Percentiles rank a stretch among this genome's conserved stretches.
Evolutionary conservation across 73 alveolate species (phyloP).

Genomic region (Paramecium bursaria): DNA sequence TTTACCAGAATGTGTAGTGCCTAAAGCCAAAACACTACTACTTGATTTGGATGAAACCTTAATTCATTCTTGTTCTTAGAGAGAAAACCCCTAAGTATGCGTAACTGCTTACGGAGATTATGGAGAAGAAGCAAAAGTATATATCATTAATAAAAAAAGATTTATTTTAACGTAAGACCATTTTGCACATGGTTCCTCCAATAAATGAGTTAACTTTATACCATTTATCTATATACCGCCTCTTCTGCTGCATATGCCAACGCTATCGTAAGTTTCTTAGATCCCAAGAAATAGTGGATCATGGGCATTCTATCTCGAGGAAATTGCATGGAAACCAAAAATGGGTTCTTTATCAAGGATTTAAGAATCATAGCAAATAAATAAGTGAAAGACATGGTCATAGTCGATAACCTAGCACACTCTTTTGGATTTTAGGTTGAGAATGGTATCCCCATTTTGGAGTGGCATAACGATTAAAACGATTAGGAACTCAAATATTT

Average conservation of each 20-base stretch:
- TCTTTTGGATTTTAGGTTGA: conserved; percentile 90
- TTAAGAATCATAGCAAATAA: conserved; percentile 87
- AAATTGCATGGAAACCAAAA: conserved; percentile 89
- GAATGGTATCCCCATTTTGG: conserved; percentile 88
- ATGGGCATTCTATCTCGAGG: conserved; percentile 85
- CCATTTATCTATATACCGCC: conserved; percentile 92
- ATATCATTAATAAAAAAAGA: conserved; percentile 48
- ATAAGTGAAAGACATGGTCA: conserved; percentile 82
- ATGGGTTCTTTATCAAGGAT: conserved; percentile 93
- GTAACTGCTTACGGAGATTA: conserved; percentile 48
- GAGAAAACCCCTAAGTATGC: conserved; percentile 58
- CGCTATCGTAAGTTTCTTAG: conserved; percentile 90
- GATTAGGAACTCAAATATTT: conserved; percentile 87
- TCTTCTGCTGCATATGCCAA: conserved; percentile 95
- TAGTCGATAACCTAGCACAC: conserved; percentile 94
- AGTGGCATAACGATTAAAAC: conserved; percentile 77
- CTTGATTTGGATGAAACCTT: conserved; percentile 70
- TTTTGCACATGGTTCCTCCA: conserved; percentile 84
- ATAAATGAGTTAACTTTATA: conserved; percentile 79
- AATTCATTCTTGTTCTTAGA: conserved; percentile 65
- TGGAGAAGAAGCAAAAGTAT: conserved; percentile 53
- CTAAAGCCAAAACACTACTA: conserved; percentile 60
- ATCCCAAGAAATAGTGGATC: conserved; percentile 88
- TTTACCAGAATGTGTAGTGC: conserved; percentile 52
- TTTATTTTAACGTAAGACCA: conserved; percentile 91